Conservation (phyloP, 352 stramenopile species). For the Phytophthora constricta region DNA sequence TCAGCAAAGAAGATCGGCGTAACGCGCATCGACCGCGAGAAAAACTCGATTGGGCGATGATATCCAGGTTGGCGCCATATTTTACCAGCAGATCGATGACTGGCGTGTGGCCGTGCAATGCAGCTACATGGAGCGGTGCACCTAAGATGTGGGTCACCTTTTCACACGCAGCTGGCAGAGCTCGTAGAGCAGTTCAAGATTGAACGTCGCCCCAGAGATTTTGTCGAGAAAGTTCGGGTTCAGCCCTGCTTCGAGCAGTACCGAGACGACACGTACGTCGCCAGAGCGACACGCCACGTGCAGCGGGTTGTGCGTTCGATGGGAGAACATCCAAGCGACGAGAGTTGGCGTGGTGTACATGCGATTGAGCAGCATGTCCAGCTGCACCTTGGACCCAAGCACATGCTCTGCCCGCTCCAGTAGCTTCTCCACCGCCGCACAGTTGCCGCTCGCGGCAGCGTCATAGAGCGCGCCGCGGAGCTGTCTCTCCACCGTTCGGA, state of each 20-base stretch:
- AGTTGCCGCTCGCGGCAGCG: slow-evolving; percentile 53
- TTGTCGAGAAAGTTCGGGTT: slow-evolving; percentile 85
- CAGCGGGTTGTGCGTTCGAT: slow-evolving; percentile 72
- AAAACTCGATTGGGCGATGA: slow-evolving; percentile 69
- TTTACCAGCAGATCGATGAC: slow-evolving; percentile 68
- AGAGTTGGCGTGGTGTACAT: slow-evolving; percentile 80
- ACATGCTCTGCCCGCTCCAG: slow-evolving; percentile 57
- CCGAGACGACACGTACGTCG: slow-evolving; percentile 60
- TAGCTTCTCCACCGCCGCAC: slow-evolving; percentile 45
- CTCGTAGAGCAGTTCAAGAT: slow-evolving; percentile 72
- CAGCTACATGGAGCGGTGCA: slow-evolving; percentile 72
- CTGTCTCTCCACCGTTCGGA: slow-evolving; percentile 51
- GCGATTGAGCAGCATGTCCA: slow-evolving; percentile 63
- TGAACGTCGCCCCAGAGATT: slow-evolving; percentile 65
- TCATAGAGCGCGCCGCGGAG: slow-evolving; percentile 59
- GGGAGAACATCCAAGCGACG: slow-evolving; percentile 71
- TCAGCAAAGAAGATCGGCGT: slow-evolving; percentile 79
- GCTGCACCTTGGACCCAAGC: slow-evolving; percentile 67
- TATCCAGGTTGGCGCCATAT: slow-evolving; percentile 65
- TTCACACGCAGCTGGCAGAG: slow-evolving; percentile 65
- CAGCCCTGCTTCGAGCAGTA: slow-evolving; percentile 66
- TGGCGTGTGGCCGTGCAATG: slow-evolving; percentile 66
- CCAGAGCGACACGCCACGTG: slow-evolving; percentile 71
- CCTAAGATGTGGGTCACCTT: slow-evolving; percentile 76
- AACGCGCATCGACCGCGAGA: slow-evolving; percentile 69